Base-by-base conservation (phyloP, 225 moss, liverwort and hornwort species). In the Anthoceros angustus region DNA sequence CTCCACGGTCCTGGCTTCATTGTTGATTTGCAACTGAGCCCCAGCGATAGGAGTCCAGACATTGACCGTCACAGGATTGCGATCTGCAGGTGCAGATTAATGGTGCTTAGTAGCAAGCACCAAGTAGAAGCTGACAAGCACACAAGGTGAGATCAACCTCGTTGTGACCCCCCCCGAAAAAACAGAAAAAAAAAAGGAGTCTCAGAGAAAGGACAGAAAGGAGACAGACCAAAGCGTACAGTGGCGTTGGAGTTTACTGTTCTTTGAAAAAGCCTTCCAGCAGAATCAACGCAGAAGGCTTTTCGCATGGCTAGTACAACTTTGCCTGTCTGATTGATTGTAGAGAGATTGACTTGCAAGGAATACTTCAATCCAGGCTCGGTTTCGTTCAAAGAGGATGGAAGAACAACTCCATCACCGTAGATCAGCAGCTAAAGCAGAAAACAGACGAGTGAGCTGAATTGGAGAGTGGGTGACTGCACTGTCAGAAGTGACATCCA, bases 11-110 rank as follows among this genome's bases (percentile, higher is more conserved):
- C 72, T 79, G 48, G 63, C 71, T 42, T 82, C 76, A 12, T 72
- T 72, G 39, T 74, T 74, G 12, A 91, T 76, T 40, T 77, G 62
- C 69, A 88, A 77, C 70, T 79, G 74, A 20, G 75, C 73, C 42
- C 91, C 86, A 38, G 42, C 71, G 7, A 82, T 75, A 0, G 86
- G 75, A 0, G 95, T 80, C 95, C 95, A 95, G 0, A 95, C 71
- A 62, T 86, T 86, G 48, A 88, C 62, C 12, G 88, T 80, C 32
- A 88, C 91, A 61, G 72, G 70, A 23, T 43, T 49, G 25, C 91
- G 86, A 71, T 84, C 93, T 93, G 84, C 74, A 46, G 11, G 45
- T 46, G 45, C 12, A 46, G 12, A 46, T 11, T 2, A 46, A 5
- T 2, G 1, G 11, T 46, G 11, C 45, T 32, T 32, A 32, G 32